phyloP scores from a whole-genome alignment of 441 rosid genomes.

The Jatropha multifida region DNA sequence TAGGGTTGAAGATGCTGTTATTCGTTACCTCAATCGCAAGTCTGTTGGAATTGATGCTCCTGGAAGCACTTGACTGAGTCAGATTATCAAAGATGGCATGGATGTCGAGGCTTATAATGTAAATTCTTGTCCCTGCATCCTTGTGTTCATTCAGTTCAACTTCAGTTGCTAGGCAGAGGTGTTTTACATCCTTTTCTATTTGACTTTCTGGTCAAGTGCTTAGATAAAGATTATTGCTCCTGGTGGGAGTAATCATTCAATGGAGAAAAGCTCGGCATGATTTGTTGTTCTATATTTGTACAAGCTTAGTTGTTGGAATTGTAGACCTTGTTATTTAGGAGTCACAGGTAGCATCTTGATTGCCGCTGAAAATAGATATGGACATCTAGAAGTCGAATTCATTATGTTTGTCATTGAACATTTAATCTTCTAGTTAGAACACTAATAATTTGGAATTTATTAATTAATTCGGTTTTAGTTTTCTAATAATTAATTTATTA shows the following conservation, averaged over 20 bases:
- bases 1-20: conserved; percentile 82
- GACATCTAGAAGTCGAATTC: neutral
- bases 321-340: neutral
- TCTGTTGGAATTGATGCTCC: conserved; percentile 53
- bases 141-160: conserved; percentile 10
- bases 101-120: conserved; percentile 12
- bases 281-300: neutral
- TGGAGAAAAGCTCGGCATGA: neutral
- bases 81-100: conserved; percentile 10
- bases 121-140: conserved; percentile 8
- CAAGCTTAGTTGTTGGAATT: conserved; percentile 2
- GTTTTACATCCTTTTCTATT: conserved; percentile 1
- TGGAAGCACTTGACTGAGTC: conserved; percentile 40
- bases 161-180: neutral
- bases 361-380: neutral
- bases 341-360: neutral
- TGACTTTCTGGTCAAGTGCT: neutral
- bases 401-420: neutral
- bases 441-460: neutral
- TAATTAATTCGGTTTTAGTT: neutral
- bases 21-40: conserved; percentile 75
- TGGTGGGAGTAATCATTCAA: neutral
- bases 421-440: neutral
- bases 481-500: neutral
- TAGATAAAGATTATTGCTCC: neutral